Percentiles rank a stretch among this genome's conserved stretches.
Evolutionary conservation across 352 stramenopile genomes (phyloP).

Genomic region (Phytopythium helicoides): DNA sequence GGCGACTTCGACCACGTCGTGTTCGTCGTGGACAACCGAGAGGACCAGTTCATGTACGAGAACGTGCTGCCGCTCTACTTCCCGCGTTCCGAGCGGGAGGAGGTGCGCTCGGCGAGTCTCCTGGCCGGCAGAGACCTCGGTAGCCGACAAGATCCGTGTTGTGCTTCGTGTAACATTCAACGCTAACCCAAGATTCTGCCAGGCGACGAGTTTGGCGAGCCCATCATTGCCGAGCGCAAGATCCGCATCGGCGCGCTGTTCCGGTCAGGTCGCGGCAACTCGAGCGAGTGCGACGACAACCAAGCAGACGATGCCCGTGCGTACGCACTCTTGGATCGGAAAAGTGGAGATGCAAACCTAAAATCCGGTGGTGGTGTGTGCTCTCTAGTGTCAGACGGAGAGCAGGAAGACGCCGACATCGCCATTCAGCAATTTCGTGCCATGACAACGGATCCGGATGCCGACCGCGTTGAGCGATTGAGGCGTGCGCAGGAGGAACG

Average conservation of each 20-base stretch:
- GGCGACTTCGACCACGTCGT: conserved; percentile 60
- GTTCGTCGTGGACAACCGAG: conserved; percentile 57
- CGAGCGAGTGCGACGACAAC: conserved; percentile 20
- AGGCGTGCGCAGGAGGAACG: conserved; percentile 34
- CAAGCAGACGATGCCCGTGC: conserved; percentile 15
- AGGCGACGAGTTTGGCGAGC: conserved; percentile 73
- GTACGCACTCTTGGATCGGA: neutral
- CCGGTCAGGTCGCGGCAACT: conserved; percentile 6
- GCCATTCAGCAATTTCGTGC: conserved; percentile 54
- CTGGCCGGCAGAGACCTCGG: conserved; percentile 38
- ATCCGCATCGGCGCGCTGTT: conserved; percentile 58
- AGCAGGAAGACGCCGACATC: conserved; percentile 15
- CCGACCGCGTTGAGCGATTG: conserved; percentile 45
- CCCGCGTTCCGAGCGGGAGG: conserved; percentile 41
- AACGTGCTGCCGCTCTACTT: conserved; percentile 74
- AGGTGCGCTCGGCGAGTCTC: conserved; percentile 18
- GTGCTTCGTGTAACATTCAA: neutral
- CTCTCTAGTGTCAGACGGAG: neutral
- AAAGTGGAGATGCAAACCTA: no score
- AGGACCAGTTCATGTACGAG: conserved; percentile 66
- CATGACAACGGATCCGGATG: conserved; percentile 58
- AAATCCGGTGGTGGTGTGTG: no score
- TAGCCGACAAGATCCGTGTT: conserved; percentile 7
- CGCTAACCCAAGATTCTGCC: neutral
- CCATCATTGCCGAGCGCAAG: conserved; percentile 77